Evolutionary conservation across 164 flowering plant species (phyloP), one percentile per base, ranked within the genome.

Genomic region (Vitis rupestris): DNA sequence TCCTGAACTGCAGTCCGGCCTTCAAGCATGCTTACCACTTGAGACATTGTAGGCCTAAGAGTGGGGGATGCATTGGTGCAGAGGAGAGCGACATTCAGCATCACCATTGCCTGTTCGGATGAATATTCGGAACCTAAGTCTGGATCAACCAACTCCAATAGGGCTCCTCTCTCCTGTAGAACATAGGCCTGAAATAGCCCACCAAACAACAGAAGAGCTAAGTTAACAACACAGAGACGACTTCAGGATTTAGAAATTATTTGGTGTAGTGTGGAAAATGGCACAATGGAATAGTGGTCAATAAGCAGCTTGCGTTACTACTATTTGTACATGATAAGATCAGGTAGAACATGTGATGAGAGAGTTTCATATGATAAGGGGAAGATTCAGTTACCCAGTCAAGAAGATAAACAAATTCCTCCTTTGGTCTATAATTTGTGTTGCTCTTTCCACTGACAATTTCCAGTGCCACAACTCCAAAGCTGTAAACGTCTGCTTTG

Each of bases 401-500:
- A 65, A 90, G 87, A 79, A 86, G 94, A 71, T 90, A 88, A 15
- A 85, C 85, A 52, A 80, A 85, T 7, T 90, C 92, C 75, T 85
- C 89, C 55, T 59, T 76, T 27, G 89, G 92, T 76, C 85, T 78
- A 69, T 82, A 87, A 67, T 75, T 90, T 63, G 90, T 86, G 78
- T 88, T 88, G 84, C 94, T 90, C 77, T 90, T 87, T 65, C 94
- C 90, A 57, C 86, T 87, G 68, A 86, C 85, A 52, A 89, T 86
- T 78, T 90, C 91, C 63, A 90, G 56, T 37, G 91, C 89, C 14
- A 90, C 91, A 16, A 88, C 89, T 65, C 96, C 96, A 78, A 88
- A 90, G 75, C 96, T 88, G 73, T 90, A 87, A 16, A 90, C 88
- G 71, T 88, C 96, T 67, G 89, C 96, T 73, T 86, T 90, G 54